Evolutionary conservation across 2,329 filamentous ascomycete species (phyloP), one percentile per base, ranked within the genome.

Genomic region (Apiospora marii): DNA sequence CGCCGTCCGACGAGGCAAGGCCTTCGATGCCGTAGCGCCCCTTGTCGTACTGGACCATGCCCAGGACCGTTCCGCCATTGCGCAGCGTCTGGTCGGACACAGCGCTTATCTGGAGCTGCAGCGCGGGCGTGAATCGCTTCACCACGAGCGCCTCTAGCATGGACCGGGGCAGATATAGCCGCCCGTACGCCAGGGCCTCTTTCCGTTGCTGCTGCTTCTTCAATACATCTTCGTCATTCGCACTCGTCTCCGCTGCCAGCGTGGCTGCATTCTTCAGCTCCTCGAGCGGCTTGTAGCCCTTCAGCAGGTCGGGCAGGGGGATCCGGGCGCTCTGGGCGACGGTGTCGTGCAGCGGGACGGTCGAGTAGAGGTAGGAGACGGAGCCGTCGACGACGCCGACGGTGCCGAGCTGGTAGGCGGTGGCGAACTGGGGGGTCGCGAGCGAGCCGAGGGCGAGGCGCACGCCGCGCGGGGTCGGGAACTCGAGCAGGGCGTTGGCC

Each of bases 361-460:
- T 97, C 68, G 95, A 97, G 85, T 97, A 98, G 71, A 99, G 90
- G 84, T 98, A 99, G 19, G 95, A 97, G 72, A 99, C 90, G n/a
- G 95, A 98, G 81, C 96, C 96, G 84, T 98, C 96, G 70, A 99
- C 95, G 48, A 97, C 88, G 73, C 96, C 96, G 22, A 97, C 89
- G 58, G 92, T 97, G 74, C 95, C 94, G 64, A 99, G 90, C 58
- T 94, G 93, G 83, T 99, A 99, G 49, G 95, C 96, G 22, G 95
- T 97, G 34, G 95, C 96, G 79, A 98, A 98, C 82, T 98, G 94
- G 12, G 94, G 92, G 24, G 95, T 95, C 10, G 95, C 94, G 43
- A 99, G 92, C 10, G 96, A 97, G 10, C 96, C 98, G 72, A 98
- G 90, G 72, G 94, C 94, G 70, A 99, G 86, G 73, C 94, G 92